Percentiles rank a stretch among this genome's conserved stretches.
phyloP scores from a whole-genome alignment of 768 basidiomycete genomes.

The Epithele typhae region DNA sequence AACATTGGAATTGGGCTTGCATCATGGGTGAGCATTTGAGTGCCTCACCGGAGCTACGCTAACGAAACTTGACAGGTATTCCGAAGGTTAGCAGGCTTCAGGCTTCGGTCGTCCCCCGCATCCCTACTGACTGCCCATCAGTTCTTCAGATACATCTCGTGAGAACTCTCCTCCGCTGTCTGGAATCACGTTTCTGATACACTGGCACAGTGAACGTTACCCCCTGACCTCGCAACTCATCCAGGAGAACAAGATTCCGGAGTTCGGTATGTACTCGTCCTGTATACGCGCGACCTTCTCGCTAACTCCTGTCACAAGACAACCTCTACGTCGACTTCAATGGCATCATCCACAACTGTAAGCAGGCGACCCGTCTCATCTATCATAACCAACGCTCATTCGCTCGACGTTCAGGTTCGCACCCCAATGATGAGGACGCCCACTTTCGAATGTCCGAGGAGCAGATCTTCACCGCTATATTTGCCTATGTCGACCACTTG shows the following conservation, averaged over 20 bases:
- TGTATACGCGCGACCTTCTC: too few species aligned
- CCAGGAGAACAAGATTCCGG: conserved; percentile 97
- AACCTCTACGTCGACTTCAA: conserved; percentile 95
- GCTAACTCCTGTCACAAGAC: conserved; percentile 40
- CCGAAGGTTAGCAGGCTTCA: conserved; percentile 36
- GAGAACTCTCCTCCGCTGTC: conserved; percentile 26
- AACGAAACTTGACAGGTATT: conserved; percentile 34
- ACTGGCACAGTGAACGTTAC: conserved; percentile 81
- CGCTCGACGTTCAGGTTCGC: conserved; percentile 54
- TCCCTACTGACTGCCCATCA: conserved; percentile 27
- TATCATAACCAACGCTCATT: background rate
- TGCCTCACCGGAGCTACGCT: too few species aligned
- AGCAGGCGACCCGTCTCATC: background rate
- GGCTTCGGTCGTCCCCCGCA: background rate
- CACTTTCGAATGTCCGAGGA: conserved; percentile 96
- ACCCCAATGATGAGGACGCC: conserved; percentile 94
- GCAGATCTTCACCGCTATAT: conserved; percentile 96
- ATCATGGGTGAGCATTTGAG: conserved; percentile 5
- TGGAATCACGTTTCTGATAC: conserved; percentile 1
- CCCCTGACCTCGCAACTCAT: conserved; percentile 97
- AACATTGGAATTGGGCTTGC: conserved; percentile 1
- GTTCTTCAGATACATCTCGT: conserved; percentile 98
- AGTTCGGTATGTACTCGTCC: conserved; percentile 66
- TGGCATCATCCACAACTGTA: conserved; percentile 84
- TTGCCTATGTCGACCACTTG: conserved; percentile 93